Conservation (phyloP, 2,329 filamentous ascomycete genomes). For the Apiospora sp. region DNA sequence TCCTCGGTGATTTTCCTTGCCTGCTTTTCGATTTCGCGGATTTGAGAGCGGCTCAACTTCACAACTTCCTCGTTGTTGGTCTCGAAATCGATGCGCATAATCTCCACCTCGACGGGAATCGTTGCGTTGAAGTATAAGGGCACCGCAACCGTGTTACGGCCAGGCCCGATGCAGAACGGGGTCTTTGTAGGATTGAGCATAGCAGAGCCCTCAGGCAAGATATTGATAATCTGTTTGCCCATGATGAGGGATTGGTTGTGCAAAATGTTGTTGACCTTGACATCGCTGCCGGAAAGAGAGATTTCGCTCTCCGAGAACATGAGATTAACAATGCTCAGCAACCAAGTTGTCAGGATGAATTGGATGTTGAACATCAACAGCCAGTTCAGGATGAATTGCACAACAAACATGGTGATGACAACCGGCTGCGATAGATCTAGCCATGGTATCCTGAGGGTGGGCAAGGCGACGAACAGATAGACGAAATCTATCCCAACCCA, state of each 20-base stretch:
- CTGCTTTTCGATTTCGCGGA: slow-evolving; percentile 77
- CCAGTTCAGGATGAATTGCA: slow-evolving; percentile 78
- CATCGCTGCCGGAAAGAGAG: slow-evolving; percentile 90
- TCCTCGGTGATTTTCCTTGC: slow-evolving; percentile 72
- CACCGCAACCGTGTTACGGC: slow-evolving; percentile 68
- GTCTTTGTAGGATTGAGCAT: slow-evolving; percentile 82
- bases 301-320: slow-evolving; percentile 92
- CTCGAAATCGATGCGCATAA: slow-evolving; percentile 86
- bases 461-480: slow-evolving; percentile 82
- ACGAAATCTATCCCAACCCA: slow-evolving; percentile 88
- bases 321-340: slow-evolving; percentile 73
- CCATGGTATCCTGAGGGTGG: slow-evolving; percentile 93
- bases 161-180: slow-evolving; percentile 81
- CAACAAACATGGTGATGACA: slow-evolving; percentile 73
- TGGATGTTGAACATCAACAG: slow-evolving; percentile 94
- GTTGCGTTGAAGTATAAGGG: slow-evolving; percentile 96
- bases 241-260: slow-evolving; percentile 94
- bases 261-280: slow-evolving; percentile 86
- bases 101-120: slow-evolving; percentile 84
- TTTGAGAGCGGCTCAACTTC: slow-evolving; percentile 75
- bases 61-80: slow-evolving; percentile 83
- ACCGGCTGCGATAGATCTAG: slow-evolving; percentile 85
- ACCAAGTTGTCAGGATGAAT: slow-evolving; percentile 77
- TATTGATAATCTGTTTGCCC: slow-evolving; percentile 97
- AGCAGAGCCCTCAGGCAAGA: slow-evolving; percentile 93